These are phyloP conservation scores for Coniochaeta sp. DNA, from an alignment of 2,329 filamentous ascomycete genomes.

Conservation along the genomic window DNA sequence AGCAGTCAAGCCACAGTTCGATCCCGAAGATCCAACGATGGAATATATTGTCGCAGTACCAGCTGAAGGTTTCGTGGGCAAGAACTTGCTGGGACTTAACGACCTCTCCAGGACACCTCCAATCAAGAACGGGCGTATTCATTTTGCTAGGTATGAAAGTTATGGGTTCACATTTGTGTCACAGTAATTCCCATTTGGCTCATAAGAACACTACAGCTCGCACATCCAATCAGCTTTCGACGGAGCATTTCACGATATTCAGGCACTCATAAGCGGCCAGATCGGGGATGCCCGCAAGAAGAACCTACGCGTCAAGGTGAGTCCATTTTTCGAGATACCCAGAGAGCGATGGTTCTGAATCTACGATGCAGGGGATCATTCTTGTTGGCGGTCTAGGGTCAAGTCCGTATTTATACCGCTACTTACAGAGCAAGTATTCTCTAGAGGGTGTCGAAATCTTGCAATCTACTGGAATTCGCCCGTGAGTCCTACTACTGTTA, in stretches of 20 bases:
- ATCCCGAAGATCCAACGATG: neutral
- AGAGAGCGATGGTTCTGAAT: neutral
- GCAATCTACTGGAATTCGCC: neutral
- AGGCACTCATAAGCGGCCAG: neutral
- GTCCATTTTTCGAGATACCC: neutral
- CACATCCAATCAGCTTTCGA: neutral
- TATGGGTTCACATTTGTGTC: too few relatives aligned
- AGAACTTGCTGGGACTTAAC: neutral
- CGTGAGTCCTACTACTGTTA: neutral
- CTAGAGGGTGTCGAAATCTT: neutral
- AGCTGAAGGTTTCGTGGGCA: neutral
- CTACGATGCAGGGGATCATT: neutral
- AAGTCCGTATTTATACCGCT: neutral
- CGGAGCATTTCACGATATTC: neutral
- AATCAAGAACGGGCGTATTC: constrained; percentile 3
- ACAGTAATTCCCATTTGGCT: neutral
- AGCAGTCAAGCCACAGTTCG: neutral
- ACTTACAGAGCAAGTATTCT: neutral
- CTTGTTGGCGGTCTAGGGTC: constrained; percentile 1
- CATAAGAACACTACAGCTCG: neutral
- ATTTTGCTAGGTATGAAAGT: neutral
- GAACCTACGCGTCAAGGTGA: neutral
- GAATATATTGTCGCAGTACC: neutral
- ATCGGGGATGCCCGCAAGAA: neutral
- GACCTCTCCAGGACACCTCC: neutral